Evolutionary conservation across 352 stramenopile genomes (phyloP).

Genomic region (Pythium aphanidermatum): DNA sequence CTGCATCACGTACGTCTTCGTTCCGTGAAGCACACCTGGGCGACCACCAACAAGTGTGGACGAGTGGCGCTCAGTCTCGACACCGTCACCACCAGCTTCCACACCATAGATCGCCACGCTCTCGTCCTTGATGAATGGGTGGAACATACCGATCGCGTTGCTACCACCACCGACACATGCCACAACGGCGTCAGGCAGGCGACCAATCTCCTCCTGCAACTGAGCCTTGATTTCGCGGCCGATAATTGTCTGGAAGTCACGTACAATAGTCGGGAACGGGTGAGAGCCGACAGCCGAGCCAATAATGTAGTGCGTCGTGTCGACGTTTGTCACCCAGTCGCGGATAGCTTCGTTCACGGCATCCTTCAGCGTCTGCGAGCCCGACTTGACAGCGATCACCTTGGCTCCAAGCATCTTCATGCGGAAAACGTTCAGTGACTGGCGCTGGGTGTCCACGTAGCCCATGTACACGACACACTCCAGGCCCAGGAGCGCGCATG

Average conservation of each 20-base stretch:
- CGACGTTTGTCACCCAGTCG: constrained; percentile 99
- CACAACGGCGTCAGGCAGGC: constrained; percentile 94
- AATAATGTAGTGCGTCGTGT: constrained; percentile 98
- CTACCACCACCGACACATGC: constrained; percentile 97
- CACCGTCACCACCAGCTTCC: constrained; percentile 94
- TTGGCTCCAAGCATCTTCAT: constrained; percentile 99
- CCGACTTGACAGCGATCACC: constrained; percentile 95
- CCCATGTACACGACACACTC: constrained; percentile 99
- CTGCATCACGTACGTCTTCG: constrained; percentile 97
- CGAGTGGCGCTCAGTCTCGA: constrained; percentile 87
- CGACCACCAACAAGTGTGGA: constrained; percentile 93
- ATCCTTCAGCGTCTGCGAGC: constrained; percentile 97
- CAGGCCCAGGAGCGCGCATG: constrained; percentile 94
- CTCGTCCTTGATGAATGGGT: constrained; percentile 94
- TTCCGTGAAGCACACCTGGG: constrained; percentile 96
- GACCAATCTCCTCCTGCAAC: constrained; percentile 93
- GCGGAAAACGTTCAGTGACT: constrained; percentile 98
- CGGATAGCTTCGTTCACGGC: constrained; percentile 98
- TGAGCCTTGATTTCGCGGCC: constrained; percentile 92
- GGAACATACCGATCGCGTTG: constrained; percentile 99
- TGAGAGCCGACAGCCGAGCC: constrained; percentile 96
- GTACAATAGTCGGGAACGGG: constrained; percentile 97
- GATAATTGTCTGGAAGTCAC: constrained; percentile 97
- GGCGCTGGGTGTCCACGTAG: constrained; percentile 95
- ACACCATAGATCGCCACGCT: constrained; percentile 93